Evolutionary conservation across 2,329 filamentous ascomycete species (phyloP), one percentile per base, ranked within the genome.

Genomic region (Chaetomiaceae sp.): DNA sequence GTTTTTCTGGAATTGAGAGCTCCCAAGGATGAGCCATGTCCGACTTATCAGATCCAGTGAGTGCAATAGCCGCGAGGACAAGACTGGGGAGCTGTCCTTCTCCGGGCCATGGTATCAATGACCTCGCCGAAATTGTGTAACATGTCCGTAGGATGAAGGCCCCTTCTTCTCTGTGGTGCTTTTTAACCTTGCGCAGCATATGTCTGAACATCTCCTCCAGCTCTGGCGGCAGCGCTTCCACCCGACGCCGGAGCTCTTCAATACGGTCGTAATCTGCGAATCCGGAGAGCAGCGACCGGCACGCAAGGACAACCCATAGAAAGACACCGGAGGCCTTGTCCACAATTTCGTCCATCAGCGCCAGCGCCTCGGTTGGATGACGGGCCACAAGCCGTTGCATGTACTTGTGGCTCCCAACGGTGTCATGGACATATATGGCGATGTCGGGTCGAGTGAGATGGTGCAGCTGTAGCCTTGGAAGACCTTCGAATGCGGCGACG

Each of bases 301-400:
- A 51, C 0, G 54, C 59, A 4, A 62, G 34, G 0, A 57, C 45
- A 0, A 58, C 57, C 60, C 58, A 62, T 4, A 62, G 29, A 16
- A 61, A 62, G 2, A 62, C 52, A 5, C 60, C 58, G 6, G 48
- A 49, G 2, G 60, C 44, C 30, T 55, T 59, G 1, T 21, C 0
- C 13, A 57, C 41, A 10, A 62, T 23, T 1, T 48, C 38, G 8
- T 23, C 2, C 2, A 34, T 32, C 1, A 48, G 38, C 34, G 13
- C 10, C 5, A 37, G 32, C 2, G 37, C 29, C 2, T 36, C 13
- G 14, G 1, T 21, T 2, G 33, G 27, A 10, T 38, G 8, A 10
- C 42, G 20, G 5, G 8, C 36, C 14, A 27, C 5, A 2, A 40
- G 27, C 8, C 10, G 32, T 8, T 29, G 3, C 29, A 61, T 38